Conservation (phyloP, 73 alveolate species). For the Symbiodinium pilosum region DNA sequence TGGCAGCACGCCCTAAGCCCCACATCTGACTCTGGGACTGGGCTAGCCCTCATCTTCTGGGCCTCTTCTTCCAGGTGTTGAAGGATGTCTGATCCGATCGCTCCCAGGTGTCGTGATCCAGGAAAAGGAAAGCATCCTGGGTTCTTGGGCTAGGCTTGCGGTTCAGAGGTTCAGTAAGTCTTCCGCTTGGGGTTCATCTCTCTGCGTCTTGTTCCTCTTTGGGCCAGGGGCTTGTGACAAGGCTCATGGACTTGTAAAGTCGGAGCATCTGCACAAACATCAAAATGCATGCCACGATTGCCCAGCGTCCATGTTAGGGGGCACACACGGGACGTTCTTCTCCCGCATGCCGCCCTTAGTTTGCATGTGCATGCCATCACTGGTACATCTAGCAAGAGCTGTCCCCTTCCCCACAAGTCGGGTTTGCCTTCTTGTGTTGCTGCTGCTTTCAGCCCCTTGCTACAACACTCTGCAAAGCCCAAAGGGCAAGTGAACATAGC, state of each 20-base stretch:
- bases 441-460: no score
- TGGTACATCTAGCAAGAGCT: no score
- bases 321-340: conserved; percentile 60
- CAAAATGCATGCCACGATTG: no score
- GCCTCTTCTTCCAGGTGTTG: conserved; percentile 59
- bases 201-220: not conserved
- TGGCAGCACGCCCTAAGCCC: no score
- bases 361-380: no score
- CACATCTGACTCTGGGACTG: no score
- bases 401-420: no score
- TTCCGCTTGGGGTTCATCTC: not conserved
- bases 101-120: conserved; percentile 61
- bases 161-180: not conserved
- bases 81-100: conserved; percentile 44
- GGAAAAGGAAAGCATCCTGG: conserved; percentile 44
- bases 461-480: no score
- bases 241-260: not conserved
- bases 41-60: not conserved
- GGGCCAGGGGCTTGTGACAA: not conserved
- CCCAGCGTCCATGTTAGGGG: conserved; percentile 54
- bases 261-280: not conserved
- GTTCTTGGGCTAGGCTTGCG: not conserved
- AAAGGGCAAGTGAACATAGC: no score
- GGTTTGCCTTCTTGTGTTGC: no score
- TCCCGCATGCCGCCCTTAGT: conserved; percentile 69